Evolutionary conservation across 2,329 filamentous ascomycete species (phyloP), one percentile per base, ranked within the genome.

Genomic region (Fonsecaea erecta): DNA sequence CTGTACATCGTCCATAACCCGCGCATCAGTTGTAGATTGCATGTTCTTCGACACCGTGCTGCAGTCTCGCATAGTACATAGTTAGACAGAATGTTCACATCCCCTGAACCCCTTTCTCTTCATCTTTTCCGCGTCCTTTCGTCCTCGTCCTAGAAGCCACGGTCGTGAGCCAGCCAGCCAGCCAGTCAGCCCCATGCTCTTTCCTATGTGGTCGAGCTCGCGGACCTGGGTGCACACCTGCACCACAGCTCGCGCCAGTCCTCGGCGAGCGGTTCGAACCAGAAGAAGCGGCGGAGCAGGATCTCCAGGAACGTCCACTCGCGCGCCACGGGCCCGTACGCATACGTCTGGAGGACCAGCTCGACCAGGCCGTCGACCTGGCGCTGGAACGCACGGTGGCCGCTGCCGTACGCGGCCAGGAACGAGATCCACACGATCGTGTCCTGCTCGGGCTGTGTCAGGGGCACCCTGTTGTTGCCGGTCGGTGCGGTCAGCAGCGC

Each of bases 391-490:
- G 52, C 52, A 8, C 14, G 28, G 18, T 34, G 12, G 7, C n/a
- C 52, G 18, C 52, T 54, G 4, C 52, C 52, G 16, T 54, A 54
- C 9, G 12, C 52, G 26, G 52, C 28, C 16, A 54, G 52, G 52
- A 54, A 54, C 3, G 52, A 30, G n/a, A 54, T 35, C 52, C 52
- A 54, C 9, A 54, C 32, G 12, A 54, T 14, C 18, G 26, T 7
- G 28, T 54, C 26, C 12, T 54, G 26, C 52, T 54, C 52, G 11
- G 52, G 3, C 28, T 18, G 52, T 28, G 52, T 14, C 1, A 21
- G 28, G 32, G 11, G 6, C 12, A 6, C 12, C 2, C 32, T 34
- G 32, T 7, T 34, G 32, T 2, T 34, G 32, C 6, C 32, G 30
- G 32, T 34, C 9, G 32, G 2, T 12, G 32, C 11, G 9, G 3